Evolutionary conservation across 225 moss, liverwort and hornwort genomes (phyloP).

Genomic region (Thuidium tamariscinum): DNA sequence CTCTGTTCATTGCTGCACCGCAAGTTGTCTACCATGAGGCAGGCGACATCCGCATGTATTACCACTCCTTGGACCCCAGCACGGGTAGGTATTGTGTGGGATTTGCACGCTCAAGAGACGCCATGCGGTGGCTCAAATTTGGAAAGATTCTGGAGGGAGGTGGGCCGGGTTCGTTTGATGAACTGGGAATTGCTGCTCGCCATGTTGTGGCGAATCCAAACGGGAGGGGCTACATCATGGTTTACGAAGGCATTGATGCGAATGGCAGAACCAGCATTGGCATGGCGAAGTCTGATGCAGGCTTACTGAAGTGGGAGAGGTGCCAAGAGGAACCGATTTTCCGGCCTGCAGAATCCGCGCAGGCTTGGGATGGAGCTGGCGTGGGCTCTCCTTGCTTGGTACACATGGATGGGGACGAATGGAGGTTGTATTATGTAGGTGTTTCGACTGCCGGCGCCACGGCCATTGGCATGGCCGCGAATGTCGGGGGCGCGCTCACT

Average conservation of each 20-base stretch:
- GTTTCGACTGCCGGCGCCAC: slow-evolving; percentile 9
- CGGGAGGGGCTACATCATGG: slow-evolving; percentile 37
- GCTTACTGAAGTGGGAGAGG: slow-evolving; percentile 42
- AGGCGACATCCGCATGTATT: slow-evolving; percentile 49
- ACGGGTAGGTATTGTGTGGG: slow-evolving; percentile 28
- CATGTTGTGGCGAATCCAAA: slow-evolving; percentile 33
- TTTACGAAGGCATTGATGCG: slow-evolving; percentile 34
- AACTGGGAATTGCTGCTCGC: slow-evolving; percentile 26
- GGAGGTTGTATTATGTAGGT: slow-evolving; percentile 46
- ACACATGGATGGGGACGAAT: slow-evolving; percentile 47
- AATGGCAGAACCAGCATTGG: slow-evolving; percentile 31
- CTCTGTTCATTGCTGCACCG: slow-evolving; percentile 31
- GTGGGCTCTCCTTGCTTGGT: slow-evolving; percentile 44
- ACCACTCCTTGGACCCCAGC: slow-evolving; percentile 28
- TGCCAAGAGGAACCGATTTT: slow-evolving; percentile 31
- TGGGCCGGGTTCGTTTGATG: slow-evolving; percentile 25
- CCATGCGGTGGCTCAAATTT: slow-evolving; percentile 48
- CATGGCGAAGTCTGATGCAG: slow-evolving; percentile 28
- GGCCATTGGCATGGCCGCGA: slow-evolving; percentile 46
- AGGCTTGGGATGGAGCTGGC: slow-evolving; percentile 37
- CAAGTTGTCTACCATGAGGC: slow-evolving; percentile 46
- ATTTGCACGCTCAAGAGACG: slow-evolving; percentile 43
- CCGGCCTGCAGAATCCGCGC: slow-evolving; percentile 4
- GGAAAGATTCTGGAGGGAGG: slow-evolving; percentile 46
- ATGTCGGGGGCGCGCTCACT: slow-evolving; percentile 18